Conservation (phyloP, 148 eudicot genomes). For the Vaccinium vitisidaea region DNA sequence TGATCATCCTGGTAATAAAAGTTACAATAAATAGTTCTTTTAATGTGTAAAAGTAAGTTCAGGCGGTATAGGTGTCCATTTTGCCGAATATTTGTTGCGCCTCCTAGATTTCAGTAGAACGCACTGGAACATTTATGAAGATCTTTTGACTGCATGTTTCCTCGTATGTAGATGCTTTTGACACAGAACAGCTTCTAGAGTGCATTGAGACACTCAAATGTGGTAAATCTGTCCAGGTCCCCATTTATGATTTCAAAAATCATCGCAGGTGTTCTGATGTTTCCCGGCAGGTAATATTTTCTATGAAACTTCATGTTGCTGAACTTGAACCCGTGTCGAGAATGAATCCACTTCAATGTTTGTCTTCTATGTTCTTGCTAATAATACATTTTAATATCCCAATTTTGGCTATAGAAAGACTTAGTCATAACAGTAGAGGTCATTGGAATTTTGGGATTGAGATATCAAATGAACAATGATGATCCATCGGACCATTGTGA, state of each 20-base stretch:
- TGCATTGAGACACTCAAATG: constrained; percentile 61
- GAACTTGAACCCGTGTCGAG: neutral
- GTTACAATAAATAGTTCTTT: neutral
- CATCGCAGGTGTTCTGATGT: constrained; percentile 77
- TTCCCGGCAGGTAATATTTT: constrained; percentile 70
- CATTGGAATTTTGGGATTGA: neutral
- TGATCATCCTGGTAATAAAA: constrained; percentile 87
- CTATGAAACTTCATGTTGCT: neutral
- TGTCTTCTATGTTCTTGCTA: neutral
- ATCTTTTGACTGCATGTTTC: neutral
- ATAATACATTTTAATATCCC: neutral
- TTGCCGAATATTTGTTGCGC: constrained; percentile 1
- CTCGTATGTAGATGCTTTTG: constrained; percentile 81
- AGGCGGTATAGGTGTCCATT: neutral
- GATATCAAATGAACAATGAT: neutral
- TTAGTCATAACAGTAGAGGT: no score
- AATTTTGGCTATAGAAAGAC: neutral
- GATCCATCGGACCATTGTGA: neutral
- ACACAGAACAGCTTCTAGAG: constrained; percentile 91
- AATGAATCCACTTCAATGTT: neutral
- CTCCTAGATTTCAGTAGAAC: constrained; percentile 7
- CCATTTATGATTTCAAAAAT: constrained; percentile 89
- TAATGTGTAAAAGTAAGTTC: neutral
- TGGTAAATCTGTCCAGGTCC: constrained; percentile 81
- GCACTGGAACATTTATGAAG: neutral